These are phyloP conservation scores for Hymenoscyphus infarciens DNA, from an alignment of 2,329 filamentous ascomycete species.

Conservation along the genomic window DNA sequence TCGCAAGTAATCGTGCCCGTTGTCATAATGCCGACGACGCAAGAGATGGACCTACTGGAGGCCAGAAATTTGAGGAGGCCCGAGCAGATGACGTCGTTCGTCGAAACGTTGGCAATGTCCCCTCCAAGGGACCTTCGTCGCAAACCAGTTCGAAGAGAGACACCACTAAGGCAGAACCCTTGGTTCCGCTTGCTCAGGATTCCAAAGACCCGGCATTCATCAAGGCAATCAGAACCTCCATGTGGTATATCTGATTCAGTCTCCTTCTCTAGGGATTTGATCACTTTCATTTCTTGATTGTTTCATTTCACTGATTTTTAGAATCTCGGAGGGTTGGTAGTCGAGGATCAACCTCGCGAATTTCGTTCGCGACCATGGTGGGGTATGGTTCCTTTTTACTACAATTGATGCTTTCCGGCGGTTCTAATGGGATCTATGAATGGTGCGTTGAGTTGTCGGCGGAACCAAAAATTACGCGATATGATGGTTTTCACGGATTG, in stretches of 20 bases:
- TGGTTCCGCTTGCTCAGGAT: constrained; percentile 30
- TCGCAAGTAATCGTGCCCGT: constrained; percentile 77
- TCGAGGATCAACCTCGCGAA: constrained; percentile 15
- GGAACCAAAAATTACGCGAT: not conserved
- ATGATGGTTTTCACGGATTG: not conserved
- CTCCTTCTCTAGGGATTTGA: constrained; percentile 13
- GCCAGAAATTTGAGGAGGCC: constrained; percentile 40
- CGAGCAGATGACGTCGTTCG: constrained; percentile 22
- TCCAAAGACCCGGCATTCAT: constrained; percentile 4
- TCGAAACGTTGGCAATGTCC: constrained; percentile 9
- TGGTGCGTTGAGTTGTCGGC: not conserved
- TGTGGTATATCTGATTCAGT: constrained; percentile 35
- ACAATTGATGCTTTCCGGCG: not conserved
- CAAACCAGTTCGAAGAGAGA: constrained; percentile 21
- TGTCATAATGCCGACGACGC: constrained; percentile 60
- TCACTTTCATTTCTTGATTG: constrained; percentile 21
- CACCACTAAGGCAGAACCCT: constrained; percentile 22
- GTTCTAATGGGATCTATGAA: not conserved
- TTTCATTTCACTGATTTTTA: constrained; percentile 22
- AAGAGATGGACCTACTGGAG: constrained; percentile 43
- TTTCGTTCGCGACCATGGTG: constrained; percentile 13
- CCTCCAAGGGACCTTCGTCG: constrained; percentile 19
- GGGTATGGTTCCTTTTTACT: constrained; percentile 8
- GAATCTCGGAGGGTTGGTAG: constrained; percentile 15
- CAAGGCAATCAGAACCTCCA: constrained; percentile 29